phyloP scores from a whole-genome alignment of 2,329 filamentous ascomycete species.

The Hypoxylon sp. region DNA sequence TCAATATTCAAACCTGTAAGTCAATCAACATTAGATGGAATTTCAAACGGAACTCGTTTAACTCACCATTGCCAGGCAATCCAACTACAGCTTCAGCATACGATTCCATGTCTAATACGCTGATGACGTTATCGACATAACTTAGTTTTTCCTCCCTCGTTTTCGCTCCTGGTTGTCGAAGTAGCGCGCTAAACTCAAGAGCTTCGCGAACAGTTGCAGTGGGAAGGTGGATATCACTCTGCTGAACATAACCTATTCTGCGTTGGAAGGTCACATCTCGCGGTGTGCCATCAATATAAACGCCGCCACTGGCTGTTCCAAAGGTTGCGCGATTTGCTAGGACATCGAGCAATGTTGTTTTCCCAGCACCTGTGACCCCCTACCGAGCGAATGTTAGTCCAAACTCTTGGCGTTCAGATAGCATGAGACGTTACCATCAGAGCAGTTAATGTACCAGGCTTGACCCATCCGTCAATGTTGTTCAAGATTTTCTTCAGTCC shows the following conservation, averaged over 20 bases:
- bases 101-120: constrained; percentile 86
- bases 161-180: not conserved
- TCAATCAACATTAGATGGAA: not conserved
- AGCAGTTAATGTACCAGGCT: constrained; percentile 88
- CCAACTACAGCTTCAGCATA: constrained; percentile 90
- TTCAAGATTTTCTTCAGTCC: constrained; percentile 67
- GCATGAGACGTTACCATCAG: constrained; percentile 70
- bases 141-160: constrained; percentile 75
- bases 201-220: constrained; percentile 90
- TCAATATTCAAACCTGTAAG: constrained; percentile 74
- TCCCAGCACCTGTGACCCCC: not conserved
- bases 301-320: not conserved
- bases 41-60: not conserved
- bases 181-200: constrained; percentile 79
- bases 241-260: constrained; percentile 85
- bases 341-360: not conserved
- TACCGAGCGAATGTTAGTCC: not conserved
- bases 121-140: constrained; percentile 93
- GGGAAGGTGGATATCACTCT: constrained; percentile 88
- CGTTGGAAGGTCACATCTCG: not conserved
- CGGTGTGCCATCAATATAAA: not conserved
- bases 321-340: not conserved
- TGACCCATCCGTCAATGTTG: constrained; percentile 76
- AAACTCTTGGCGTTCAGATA: no score
- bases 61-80: constrained; percentile 69